Percentiles rank a stretch among this genome's conserved stretches.
phyloP scores from a whole-genome alignment of 1,284 basidiomycete genomes.

The Somion occarium region DNA sequence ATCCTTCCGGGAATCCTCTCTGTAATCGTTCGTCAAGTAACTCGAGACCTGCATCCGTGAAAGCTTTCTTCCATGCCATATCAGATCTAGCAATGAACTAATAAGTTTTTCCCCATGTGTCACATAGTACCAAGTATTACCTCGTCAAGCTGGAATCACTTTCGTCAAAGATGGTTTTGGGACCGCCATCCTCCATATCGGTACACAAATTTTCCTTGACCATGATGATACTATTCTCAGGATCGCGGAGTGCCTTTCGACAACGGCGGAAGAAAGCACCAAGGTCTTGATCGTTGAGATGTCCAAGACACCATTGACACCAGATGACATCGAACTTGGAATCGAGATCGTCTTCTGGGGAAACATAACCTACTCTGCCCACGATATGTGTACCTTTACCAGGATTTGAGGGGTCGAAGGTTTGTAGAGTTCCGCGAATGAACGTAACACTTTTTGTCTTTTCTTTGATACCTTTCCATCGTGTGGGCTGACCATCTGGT shows the following conservation, averaged over 20 bases:
- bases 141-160: constrained; percentile 88
- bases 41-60: constrained; percentile 62
- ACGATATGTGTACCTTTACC: constrained; percentile 39
- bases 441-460: constrained; percentile 76
- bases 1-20: constrained; percentile 71
- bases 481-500: constrained; percentile 8
- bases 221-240: constrained; percentile 58
- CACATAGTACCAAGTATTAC: constrained; percentile 30
- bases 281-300: constrained; percentile 75
- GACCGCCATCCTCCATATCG: constrained; percentile 47
- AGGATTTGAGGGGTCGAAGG: constrained; percentile 62
- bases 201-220: constrained; percentile 91
- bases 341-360: constrained; percentile 29
- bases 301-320: constrained; percentile 97
- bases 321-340: constrained; percentile 77
- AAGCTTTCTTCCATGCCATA: constrained; percentile 73
- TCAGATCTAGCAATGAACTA: constrained; percentile 60
- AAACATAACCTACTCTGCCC: constrained; percentile 54
- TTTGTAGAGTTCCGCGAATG: constrained; percentile 73
- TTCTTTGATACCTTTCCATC: constrained; percentile 69
- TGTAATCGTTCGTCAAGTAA: constrained; percentile 72
- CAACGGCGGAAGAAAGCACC: constrained; percentile 70
- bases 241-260: constrained; percentile 49
- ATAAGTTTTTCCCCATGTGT: background rate
- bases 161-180: constrained; percentile 72